Percentiles rank a stretch among this genome's conserved stretches.
phyloP scores from a whole-genome alignment of 2,329 filamentous ascomycete genomes.

The Bipolaris gigantea region DNA sequence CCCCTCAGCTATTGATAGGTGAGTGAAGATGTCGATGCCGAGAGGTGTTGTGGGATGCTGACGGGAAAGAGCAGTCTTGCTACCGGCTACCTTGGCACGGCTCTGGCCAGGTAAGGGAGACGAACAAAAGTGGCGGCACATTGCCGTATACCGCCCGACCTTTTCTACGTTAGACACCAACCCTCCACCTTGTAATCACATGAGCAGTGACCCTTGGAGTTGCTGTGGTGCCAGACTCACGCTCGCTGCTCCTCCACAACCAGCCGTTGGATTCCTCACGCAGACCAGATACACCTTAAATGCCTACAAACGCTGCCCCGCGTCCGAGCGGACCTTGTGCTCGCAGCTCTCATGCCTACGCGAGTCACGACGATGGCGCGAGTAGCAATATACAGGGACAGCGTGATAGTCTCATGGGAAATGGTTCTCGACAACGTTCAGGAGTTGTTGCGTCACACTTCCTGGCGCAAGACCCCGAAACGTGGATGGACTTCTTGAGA shows the following conservation, averaged over 20 bases:
- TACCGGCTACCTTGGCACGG: conserved; percentile 11
- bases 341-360: conserved; percentile 21
- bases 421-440: conserved; percentile 11
- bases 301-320: conserved; percentile 19
- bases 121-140: conserved; percentile 31
- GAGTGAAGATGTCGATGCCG: conserved; percentile 5
- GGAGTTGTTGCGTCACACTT: conserved; percentile 35
- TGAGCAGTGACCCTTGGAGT: neutral
- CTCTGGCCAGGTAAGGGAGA: neutral
- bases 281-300: conserved; percentile 2
- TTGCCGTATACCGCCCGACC: conserved; percentile 29
- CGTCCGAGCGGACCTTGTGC: conserved; percentile 14
- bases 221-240: neutral
- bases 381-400: conserved; percentile 11
- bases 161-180: conserved; percentile 10
- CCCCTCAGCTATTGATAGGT: conserved; percentile 11
- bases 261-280: conserved; percentile 2
- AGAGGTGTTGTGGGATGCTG: neutral
- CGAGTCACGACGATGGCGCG: conserved; percentile 16
- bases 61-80: conserved; percentile 1
- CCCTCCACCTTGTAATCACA: conserved; percentile 10
- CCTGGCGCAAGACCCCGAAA: conserved; percentile 36
- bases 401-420: conserved; percentile 3
- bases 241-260: conserved; percentile 1
- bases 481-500: conserved; percentile 43